Evolutionary conservation across 2,329 filamentous ascomycete species (phyloP).

Genomic region (Penicillium sp.): DNA sequence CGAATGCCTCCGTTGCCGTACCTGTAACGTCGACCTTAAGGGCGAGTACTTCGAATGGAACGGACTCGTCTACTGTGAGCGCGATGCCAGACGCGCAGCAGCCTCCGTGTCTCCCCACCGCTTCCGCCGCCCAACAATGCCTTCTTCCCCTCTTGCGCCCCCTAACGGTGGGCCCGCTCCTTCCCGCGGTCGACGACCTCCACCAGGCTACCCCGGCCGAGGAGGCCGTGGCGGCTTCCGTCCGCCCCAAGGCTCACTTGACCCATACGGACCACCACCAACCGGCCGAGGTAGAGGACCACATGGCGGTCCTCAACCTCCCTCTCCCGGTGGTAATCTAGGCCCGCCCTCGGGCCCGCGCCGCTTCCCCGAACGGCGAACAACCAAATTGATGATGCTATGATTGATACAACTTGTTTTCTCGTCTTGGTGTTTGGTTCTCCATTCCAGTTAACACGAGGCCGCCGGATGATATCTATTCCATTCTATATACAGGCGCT

Average conservation of each 20-base stretch:
- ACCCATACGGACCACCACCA: not conserved
- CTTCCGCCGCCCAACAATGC: slow-evolving; percentile 38
- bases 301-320: slow-evolving; percentile 4
- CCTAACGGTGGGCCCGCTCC: slow-evolving; percentile 8
- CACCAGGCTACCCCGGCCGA: slow-evolving; percentile 31
- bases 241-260: slow-evolving; percentile 25
- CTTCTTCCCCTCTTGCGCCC: slow-evolving; percentile 40
- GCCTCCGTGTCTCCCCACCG: slow-evolving; percentile 44
- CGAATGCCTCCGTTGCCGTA: slow-evolving; percentile 79
- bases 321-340: slow-evolving; percentile 21
- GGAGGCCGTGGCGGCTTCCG: slow-evolving; percentile 25
- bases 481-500: slow-evolving; percentile 4
- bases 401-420: slow-evolving; percentile 30
- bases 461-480: not conserved
- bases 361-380: slow-evolving; percentile 55
- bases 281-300: not conserved
- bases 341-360: slow-evolving; percentile 34
- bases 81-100: slow-evolving; percentile 72
- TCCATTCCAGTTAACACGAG: not conserved
- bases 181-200: slow-evolving; percentile 28
- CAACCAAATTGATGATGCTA: slow-evolving; percentile 55
- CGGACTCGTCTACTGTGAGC: slow-evolving; percentile 81
- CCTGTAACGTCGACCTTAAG: slow-evolving; percentile 72
- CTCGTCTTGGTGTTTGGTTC: not conserved
- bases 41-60: slow-evolving; percentile 92